A percentile compares a stretch with the other conserved stretches of the same genome.
phyloP scores from a whole-genome alignment of 306 rosid genomes.

The Medicago ruthenica region DNA sequence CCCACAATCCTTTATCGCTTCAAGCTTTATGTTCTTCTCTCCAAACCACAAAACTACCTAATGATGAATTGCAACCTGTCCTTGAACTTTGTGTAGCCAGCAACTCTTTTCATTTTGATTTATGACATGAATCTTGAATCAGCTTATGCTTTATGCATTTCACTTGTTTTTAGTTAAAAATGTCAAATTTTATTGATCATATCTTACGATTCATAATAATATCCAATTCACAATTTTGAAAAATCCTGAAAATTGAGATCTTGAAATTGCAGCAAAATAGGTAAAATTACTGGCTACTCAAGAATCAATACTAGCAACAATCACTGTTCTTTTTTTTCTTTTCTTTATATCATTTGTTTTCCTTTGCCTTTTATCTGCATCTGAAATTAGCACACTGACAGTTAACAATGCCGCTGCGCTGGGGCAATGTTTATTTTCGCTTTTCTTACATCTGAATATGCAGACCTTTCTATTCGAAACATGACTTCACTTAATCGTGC shows the following conservation, averaged over 20 bases:
- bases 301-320: neutral
- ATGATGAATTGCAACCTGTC: neutral
- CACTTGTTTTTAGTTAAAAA: slow-evolving; percentile 3
- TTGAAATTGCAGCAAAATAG: slow-evolving; percentile 23
- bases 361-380: slow-evolving; percentile 31
- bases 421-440: slow-evolving; percentile 8
- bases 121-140: neutral
- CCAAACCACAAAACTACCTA: neutral
- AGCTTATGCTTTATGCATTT: neutral
- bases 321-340: neutral
- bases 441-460: slow-evolving; percentile 21
- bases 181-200: neutral
- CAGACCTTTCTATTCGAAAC: slow-evolving; percentile 6
- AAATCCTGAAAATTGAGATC: slow-evolving; percentile 5
- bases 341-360: slow-evolving; percentile 20
- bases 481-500: neutral
- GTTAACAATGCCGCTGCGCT: neutral
- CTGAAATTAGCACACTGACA: neutral
- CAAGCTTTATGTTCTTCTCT: neutral
- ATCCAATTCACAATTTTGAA: neutral
- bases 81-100: neutral
- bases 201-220: neutral
- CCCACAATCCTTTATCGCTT: neutral
- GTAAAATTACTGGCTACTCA: neutral
- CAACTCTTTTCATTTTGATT: neutral